Evolutionary conservation across 352 stramenopile genomes (phyloP), one percentile per base, ranked within the genome.

Genomic region (Pythium graminicola): DNA sequence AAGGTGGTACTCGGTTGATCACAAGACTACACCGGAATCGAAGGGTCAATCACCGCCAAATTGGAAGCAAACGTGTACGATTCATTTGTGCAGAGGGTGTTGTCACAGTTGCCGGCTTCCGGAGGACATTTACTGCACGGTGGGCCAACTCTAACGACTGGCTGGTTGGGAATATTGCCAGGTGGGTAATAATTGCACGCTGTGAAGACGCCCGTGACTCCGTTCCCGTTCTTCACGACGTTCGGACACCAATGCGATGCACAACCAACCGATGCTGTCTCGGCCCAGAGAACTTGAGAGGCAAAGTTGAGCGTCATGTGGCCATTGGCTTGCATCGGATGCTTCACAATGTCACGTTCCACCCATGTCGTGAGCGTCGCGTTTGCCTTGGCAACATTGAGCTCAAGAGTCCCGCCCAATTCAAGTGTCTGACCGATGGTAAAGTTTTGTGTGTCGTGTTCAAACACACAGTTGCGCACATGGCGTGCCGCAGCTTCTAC

Each of bases 181-280:
- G 56, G 56, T 10, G 56, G 56, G 28, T 45, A 63, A 35, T 63
- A 63, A 49, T 63, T 54, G 48, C 56, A 63, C 8, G 36, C 42
- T 19, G 56, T 63, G 48, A 63, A 41, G 23, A 63, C 48, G 16
- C 56, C 56, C 1, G 44, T 51, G 24, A 24, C 16, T 19, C 32
- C 44, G 6, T 40, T 33, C 20, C 23, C 35, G 13, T 50, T 32
- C 0, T 14, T 27, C 14, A 62, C 50, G 17, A 44, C 16, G 43
- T 63, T 57, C n/a, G 56, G 48, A 36, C 56, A 63, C 56, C 47
- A 57, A 3, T 63, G 48, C 23, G 56, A 63, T 22, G 48, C 49
- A 28, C 56, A 63, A 26, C 56, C 56, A 1, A 63, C 42, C 13
- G 56, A 50, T 17, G 48, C 28, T 6, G 56, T 63, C 16, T 52